Percentiles rank a stretch among this genome's conserved stretches.
Evolutionary conservation across 2,329 filamentous ascomycete genomes (phyloP).

Genomic region (Colletotrichum cuscutae): DNA sequence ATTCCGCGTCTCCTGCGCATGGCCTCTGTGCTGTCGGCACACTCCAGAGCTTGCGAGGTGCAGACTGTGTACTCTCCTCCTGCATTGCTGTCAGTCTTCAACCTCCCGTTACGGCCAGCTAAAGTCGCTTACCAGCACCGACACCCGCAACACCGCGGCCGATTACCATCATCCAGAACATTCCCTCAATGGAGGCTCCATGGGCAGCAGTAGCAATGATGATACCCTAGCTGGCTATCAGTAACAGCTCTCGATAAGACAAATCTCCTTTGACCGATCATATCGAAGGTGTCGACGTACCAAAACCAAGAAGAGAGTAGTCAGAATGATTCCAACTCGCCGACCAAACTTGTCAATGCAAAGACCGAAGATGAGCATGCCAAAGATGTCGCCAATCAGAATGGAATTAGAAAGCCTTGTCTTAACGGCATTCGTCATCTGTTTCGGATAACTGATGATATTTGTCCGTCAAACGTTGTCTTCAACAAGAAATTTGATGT

Average conservation of each 20-base stretch:
- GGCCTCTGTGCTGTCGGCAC: conserved; percentile 40
- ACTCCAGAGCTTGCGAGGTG: conserved; percentile 42
- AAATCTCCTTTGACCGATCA: too few species aligned
- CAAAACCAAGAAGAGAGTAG: conserved; percentile 57
- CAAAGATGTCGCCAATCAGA: conserved; percentile 53
- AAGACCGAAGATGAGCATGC: conserved; percentile 51
- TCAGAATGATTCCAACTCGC: conserved; percentile 55
- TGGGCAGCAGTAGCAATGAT: conserved; percentile 55
- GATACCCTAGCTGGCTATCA: conserved; percentile 41
- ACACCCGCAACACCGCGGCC: conserved; percentile 59
- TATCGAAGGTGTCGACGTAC: neutral
- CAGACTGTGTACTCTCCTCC: conserved; percentile 45
- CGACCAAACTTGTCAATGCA: conserved; percentile 58
- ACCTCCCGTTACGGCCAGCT: too few species aligned
- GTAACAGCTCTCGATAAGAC: neutral
- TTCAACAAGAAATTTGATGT: rapidly evolving
- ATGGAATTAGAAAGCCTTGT: conserved; percentile 52
- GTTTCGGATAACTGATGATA: conserved; percentile 37
- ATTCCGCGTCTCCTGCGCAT: conserved; percentile 43
- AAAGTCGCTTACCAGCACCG: conserved; percentile 48
- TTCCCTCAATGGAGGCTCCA: conserved; percentile 52
- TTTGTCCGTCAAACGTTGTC: rapidly evolving
- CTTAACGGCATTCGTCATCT: conserved; percentile 47
- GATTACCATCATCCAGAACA: conserved; percentile 63
- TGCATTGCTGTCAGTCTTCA: neutral